Evolutionary conservation across 2,329 filamentous ascomycete genomes (phyloP).

Genomic region (Venturia pyrina): DNA sequence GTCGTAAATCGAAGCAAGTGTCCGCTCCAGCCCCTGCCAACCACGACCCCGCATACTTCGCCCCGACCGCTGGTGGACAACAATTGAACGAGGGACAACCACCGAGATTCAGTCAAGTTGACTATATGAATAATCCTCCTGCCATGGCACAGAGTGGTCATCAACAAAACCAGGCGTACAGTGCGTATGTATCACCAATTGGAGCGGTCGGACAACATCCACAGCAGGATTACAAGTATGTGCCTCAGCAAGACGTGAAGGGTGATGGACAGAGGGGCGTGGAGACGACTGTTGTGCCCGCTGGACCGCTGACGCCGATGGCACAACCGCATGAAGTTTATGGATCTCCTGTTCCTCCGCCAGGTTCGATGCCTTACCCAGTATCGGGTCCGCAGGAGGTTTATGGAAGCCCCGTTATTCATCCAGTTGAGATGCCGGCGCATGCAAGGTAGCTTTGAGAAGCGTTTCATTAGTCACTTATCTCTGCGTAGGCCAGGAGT

Average conservation of each 20-base stretch:
- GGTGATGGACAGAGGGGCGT: neutral
- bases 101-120: neutral
- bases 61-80: neutral
- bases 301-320: neutral
- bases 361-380: neutral
- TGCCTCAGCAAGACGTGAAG: neutral
- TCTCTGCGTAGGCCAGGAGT: neutral
- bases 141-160: neutral
- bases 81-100: neutral
- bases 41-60: neutral
- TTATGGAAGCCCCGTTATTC: neutral
- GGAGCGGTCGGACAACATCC: neutral
- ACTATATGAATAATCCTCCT: neutral
- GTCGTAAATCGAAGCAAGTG: neutral
- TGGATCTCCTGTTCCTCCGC: neutral
- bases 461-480: neutral
- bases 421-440: constrained; percentile 1
- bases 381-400: neutral
- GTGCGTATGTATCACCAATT: neutral
- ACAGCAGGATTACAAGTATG: neutral
- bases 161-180: neutral
- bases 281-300: neutral
- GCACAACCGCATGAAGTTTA: neutral
- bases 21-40: neutral
- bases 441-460: neutral